Conservation (phyloP, 1,284 basidiomycete genomes). For the Sanguinoderma infundibulare region DNA sequence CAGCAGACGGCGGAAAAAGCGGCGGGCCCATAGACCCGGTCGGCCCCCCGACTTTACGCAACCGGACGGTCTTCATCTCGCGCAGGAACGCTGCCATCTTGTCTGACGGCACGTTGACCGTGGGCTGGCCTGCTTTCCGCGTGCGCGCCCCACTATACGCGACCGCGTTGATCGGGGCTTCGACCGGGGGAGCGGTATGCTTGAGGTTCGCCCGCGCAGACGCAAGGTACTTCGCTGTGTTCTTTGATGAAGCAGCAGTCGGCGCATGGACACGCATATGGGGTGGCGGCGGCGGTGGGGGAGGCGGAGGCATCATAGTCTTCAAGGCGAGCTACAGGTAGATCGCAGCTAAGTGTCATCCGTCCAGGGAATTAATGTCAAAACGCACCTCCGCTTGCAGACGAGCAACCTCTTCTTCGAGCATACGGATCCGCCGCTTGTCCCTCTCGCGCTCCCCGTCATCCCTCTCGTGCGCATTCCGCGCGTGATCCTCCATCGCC, state of each 20-base stretch:
- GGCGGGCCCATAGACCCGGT: constrained; percentile 21
- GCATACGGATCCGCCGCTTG: constrained; percentile 62
- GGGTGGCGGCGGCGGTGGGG: constrained; percentile 28
- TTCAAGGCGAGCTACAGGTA: constrained; percentile 16
- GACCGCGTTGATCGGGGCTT: constrained; percentile 64
- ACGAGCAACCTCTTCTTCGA: constrained; percentile 69
- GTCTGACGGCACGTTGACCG: constrained; percentile 71
- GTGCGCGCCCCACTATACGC: constrained; percentile 26
- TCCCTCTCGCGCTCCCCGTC: constrained; percentile 52
- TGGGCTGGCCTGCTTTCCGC: constrained; percentile 61
- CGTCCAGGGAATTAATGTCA: not conserved
- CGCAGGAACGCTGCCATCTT: constrained; percentile 81
- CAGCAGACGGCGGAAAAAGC: constrained; percentile 15
- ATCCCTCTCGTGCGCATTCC: constrained; percentile 45
- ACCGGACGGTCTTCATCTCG: constrained; percentile 75
- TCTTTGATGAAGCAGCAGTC: constrained; percentile 36
- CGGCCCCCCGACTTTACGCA: constrained; percentile 52
- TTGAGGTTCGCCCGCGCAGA: constrained; percentile 67
- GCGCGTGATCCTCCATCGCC: constrained; percentile 54
- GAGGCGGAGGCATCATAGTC: constrained; percentile 24
- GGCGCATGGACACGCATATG: constrained; percentile 40
- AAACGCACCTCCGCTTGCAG: constrained; percentile 65
- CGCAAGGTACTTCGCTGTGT: constrained; percentile 50
- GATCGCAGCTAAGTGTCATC: not conserved
- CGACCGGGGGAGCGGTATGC: constrained; percentile 57